phyloP scores from a whole-genome alignment of 305 asterid genomes.

The Fraxinus paxiana region DNA sequence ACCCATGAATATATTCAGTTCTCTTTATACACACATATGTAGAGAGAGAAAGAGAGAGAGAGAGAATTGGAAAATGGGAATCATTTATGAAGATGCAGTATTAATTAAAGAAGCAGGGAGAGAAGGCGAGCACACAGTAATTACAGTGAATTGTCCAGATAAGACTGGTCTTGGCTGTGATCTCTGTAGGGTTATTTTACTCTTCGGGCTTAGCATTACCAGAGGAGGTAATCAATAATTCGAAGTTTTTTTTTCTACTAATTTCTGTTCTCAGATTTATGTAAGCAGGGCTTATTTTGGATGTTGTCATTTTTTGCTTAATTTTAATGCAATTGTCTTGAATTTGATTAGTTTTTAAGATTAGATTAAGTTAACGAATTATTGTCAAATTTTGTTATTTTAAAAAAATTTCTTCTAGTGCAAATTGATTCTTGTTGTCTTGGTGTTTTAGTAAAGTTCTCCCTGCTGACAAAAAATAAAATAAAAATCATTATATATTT shows the following conservation, averaged over 20 bases:
- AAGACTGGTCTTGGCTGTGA: constrained; percentile 80
- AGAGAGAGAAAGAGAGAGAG: neutral
- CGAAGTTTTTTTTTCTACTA: neutral
- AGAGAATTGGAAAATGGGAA: constrained; percentile 39
- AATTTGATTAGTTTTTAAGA: neutral
- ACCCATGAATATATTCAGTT: neutral
- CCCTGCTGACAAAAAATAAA: neutral
- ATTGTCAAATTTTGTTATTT: neutral
- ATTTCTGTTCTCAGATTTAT: neutral
- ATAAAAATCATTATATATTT: neutral
- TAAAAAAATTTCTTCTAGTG: neutral
- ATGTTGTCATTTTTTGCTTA: neutral
- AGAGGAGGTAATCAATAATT: constrained; percentile 48
- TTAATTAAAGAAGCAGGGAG: constrained; percentile 45
- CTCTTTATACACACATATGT: neutral
- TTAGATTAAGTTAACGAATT: neutral
- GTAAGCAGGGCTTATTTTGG: neutral
- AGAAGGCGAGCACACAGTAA: constrained; percentile 40
- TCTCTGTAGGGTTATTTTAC: constrained; percentile 52
- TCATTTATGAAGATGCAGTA: constrained; percentile 59
- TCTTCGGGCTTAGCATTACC: constrained; percentile 63
- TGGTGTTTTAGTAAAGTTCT: constrained; percentile 9
- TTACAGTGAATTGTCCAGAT: constrained; percentile 69
- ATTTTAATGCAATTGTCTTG: neutral
- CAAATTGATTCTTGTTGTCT: neutral